Base-by-base conservation (phyloP, 2,329 filamentous ascomycete species). In the Ophiostoma quercus region DNA sequence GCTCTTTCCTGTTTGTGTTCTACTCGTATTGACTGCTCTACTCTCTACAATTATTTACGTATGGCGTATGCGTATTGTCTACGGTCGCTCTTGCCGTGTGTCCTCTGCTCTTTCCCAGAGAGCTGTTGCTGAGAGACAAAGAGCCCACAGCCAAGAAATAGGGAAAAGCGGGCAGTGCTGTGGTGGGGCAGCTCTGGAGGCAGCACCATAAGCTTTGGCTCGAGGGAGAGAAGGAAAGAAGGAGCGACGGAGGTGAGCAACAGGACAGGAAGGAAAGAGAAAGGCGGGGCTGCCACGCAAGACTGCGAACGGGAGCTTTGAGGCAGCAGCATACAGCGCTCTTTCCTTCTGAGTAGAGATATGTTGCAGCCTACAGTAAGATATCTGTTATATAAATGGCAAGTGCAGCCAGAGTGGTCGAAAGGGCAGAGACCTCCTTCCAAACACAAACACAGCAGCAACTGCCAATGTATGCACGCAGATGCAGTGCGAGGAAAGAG, bases 241-340 rank as follows among this genome's bases (percentile, higher is more conserved):
- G 25, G 57, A 62, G 29, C 25, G 57, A 62, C 11, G 57, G 11
- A 19, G 34, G 34, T 34, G 34, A 34, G 22, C 39, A 41, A 14
- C 2, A 39, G 25, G 25, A n/a, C n/a, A 34, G 34, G 34, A 34
- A 34, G 34, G 34, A 5, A 34, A 34, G 34, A 25, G 22, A 62
- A 62, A 62, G 57, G 57, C 57, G 57, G 57, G 57, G 57, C 57
- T 62, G 57, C 57, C 57, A 62, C 57, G 57, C 57, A 62, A 62
- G 57, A 62, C 43, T n/a, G 43, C 25, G 57, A 32, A 62, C 57
- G 57, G 57, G 57, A 62, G 39, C 22, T 32, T 32, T 34, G 68
- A 69, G 68, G 63, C 63, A 69, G 51, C 68, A 62, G 57, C 57
- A 32, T 32, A 47, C 43, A 47, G 51, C 51, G 51, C 51, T 57